A percentile compares a stretch with the other conserved stretches of the same genome.
Conservation (phyloP, 805 yeast genomes). For the Saccharomyces jurei region DNA sequence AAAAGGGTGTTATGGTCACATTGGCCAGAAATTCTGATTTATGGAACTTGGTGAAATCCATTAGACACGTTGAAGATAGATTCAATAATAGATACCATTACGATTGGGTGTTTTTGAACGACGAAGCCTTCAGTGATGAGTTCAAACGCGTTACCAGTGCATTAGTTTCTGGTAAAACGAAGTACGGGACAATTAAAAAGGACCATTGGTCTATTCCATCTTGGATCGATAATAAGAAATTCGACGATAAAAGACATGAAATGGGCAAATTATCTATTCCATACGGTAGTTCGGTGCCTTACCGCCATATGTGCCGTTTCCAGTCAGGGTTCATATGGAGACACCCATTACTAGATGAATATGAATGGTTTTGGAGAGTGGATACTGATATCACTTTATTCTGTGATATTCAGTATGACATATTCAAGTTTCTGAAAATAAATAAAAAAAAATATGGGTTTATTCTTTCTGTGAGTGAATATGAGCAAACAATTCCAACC, state of each 20-base stretch:
- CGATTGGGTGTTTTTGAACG: slow-evolving; percentile 77
- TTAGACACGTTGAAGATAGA: slow-evolving; percentile 55
- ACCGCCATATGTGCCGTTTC: slow-evolving; percentile 58
- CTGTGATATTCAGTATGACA: slow-evolving; percentile 58
- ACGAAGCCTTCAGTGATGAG: slow-evolving; percentile 50
- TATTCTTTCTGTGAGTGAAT: slow-evolving; percentile 58
- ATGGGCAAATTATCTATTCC: slow-evolving; percentile 40
- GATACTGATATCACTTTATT: slow-evolving; percentile 57
- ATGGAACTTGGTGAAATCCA: slow-evolving; percentile 46
- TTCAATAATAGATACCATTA: slow-evolving; percentile 56
- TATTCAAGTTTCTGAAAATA: slow-evolving; percentile 50
- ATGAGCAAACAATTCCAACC: slow-evolving; percentile 49
- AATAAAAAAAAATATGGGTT: slow-evolving; percentile 58
- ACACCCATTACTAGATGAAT: slow-evolving; percentile 49
- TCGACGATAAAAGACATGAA: slow-evolving; percentile 37
- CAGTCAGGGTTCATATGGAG: slow-evolving; percentile 51
- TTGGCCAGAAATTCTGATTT: slow-evolving; percentile 64
- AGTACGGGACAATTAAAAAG: slow-evolving; percentile 52
- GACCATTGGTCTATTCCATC: slow-evolving; percentile 68
- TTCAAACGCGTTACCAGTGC: slow-evolving; percentile 44
- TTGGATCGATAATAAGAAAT: slow-evolving; percentile 49
- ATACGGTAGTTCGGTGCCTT: slow-evolving; percentile 53
- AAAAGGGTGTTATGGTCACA: slow-evolving; percentile 61
- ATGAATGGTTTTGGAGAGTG: slow-evolving; percentile 69
- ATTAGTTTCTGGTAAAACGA: slow-evolving; percentile 50